Evolutionary conservation across 2,329 filamentous ascomycete species (phyloP).

Genomic region (Ilyonectria robusta): DNA sequence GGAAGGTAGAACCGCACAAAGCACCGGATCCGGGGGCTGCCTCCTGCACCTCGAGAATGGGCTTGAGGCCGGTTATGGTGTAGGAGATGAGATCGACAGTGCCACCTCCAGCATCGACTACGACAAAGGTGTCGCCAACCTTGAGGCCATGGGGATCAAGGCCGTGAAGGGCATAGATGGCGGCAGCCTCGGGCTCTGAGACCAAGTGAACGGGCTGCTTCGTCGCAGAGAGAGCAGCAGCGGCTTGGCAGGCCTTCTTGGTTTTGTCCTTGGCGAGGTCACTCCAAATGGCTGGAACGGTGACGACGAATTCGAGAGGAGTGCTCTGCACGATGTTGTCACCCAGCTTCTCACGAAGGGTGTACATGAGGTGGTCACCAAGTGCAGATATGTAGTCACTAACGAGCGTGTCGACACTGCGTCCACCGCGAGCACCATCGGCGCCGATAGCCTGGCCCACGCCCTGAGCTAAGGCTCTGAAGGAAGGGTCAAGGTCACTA

Average conservation of each 20-base stretch:
- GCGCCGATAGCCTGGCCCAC: constrained; percentile 49
- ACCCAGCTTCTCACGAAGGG: constrained; percentile 59
- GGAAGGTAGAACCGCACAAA: constrained; percentile 61
- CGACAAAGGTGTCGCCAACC: constrained; percentile 61
- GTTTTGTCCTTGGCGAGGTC: constrained; percentile 66
- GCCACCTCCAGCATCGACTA: constrained; percentile 67
- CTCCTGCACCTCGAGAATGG: constrained; percentile 61
- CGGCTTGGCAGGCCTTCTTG: constrained; percentile 57
- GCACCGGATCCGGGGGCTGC: constrained; percentile 61
- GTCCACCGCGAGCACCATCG: constrained; percentile 48
- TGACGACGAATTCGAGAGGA: constrained; percentile 65
- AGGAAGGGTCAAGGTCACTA: constrained; percentile 56
- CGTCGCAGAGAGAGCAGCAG: constrained; percentile 49
- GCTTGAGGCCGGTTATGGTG: constrained; percentile 59
- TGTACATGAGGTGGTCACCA: constrained; percentile 60
- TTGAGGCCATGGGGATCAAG: constrained; percentile 57
- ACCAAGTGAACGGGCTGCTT: constrained; percentile 57
- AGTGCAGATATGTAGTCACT: constrained; percentile 64
- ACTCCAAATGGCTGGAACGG: constrained; percentile 70
- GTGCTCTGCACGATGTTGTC: constrained; percentile 57
- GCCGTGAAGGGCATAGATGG: constrained; percentile 60
- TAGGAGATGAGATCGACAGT: constrained; percentile 68
- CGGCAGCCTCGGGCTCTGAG: constrained; percentile 66
- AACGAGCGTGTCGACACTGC: constrained; percentile 57
- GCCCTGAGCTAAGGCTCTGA: constrained; percentile 52